These are phyloP conservation scores for Imleria badia DNA, from an alignment of 768 basidiomycete genomes.

Conservation along the genomic window DNA sequence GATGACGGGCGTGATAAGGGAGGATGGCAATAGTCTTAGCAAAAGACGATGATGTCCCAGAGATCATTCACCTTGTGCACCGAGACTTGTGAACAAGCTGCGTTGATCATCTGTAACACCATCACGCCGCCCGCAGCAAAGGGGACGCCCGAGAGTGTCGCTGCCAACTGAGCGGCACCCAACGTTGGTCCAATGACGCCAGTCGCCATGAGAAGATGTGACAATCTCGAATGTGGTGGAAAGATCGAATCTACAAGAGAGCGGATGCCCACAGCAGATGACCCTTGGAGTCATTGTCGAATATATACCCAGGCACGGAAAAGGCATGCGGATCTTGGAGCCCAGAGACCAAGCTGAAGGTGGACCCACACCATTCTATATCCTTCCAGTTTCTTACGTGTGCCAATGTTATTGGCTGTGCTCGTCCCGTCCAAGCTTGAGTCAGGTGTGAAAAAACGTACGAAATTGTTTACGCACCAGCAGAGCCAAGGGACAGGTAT, in stretches of 20 bases:
- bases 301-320: constrained; percentile 8
- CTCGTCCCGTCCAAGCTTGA: too few species aligned
- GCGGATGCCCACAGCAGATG: neutral
- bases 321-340: neutral
- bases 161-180: constrained; percentile 42
- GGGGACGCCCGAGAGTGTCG: constrained; percentile 44
- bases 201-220: constrained; percentile 17
- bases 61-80: constrained; percentile 45
- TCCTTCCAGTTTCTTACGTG: neutral
- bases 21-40: neutral
- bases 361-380: constrained; percentile 12
- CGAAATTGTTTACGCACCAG: neutral
- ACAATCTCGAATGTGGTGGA: neutral
- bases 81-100: constrained; percentile 45
- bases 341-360: too few species aligned
- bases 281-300: neutral
- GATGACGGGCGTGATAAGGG: neutral
- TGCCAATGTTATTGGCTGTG: neutral
- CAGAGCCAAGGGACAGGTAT: too few species aligned
- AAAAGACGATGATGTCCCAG: neutral
- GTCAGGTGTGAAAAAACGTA: neutral
- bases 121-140: constrained; percentile 45
- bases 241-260: too few species aligned
- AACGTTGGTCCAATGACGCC: constrained; percentile 16
- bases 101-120: constrained; percentile 44